Evolutionary conservation across 768 basidiomycete genomes (phyloP), one percentile per base, ranked within the genome.

Genomic region (Leucocoprinus leucothites): DNA sequence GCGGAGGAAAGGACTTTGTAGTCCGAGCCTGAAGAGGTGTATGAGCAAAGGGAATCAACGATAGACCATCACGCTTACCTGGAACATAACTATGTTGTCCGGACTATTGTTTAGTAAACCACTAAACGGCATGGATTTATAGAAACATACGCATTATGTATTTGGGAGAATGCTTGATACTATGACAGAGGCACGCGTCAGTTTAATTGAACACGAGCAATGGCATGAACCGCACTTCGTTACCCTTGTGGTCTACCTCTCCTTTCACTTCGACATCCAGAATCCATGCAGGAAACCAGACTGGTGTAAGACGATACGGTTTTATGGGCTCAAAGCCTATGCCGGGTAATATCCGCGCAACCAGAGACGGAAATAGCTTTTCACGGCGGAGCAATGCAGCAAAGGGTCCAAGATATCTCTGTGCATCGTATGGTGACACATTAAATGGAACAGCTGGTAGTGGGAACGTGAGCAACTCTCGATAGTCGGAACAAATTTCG

Each of bases 221-320:
- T 21, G 11, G 22, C 4, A 8, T 13, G 6, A 8, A n/a, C 65
- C 72, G 50, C 51, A 72, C 67, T 57, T 72, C 66, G 25, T 59
- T 57, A 19, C 51, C 65, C 28, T 64, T 59, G 19, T 64, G 45
- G 48, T 63, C 52, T 58, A 67, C 69, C 60, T 69, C 69, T 9
- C 68, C 75, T 60, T 78, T 69, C 16, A 82, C 61, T 63, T 84
- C 80, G 8, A 74, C 81, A 59, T 82, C 80, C 26, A 86, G 66
- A 26, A 82, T 70, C 86, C 86, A 88, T 9, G 74, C 77, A 3
- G 86, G 86, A 49, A 84, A 79, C 63, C 86, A 88, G 2, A 83
- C 67, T 6, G 84, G 76, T 44, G 74, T 68, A 22, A 82, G 71
- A 21, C 73, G 76, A 11, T 67, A 64, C 21, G 85, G 84, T 46